phyloP scores from a whole-genome alignment of 2,329 filamentous ascomycete species.

The Fusarium cyanostomum region DNA sequence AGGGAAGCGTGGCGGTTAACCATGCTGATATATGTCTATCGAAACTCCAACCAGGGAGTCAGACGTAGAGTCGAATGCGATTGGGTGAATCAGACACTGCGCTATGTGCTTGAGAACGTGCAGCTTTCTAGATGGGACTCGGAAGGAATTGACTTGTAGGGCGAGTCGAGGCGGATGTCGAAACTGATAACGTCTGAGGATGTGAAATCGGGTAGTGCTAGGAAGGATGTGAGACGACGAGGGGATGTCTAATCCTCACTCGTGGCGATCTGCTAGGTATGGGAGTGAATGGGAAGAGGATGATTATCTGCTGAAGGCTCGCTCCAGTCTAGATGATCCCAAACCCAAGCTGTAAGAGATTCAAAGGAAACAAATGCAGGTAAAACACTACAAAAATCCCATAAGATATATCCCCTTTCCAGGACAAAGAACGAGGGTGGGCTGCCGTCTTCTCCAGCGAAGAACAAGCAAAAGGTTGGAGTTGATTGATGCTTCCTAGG shows the following conservation, averaged over 20 bases:
- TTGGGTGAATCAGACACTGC: slow-evolving; percentile 20
- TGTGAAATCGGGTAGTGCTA: slow-evolving; percentile 18
- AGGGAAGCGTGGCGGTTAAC: slow-evolving; percentile 44
- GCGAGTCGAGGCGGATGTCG: slow-evolving; percentile 15
- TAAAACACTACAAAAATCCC: slow-evolving; percentile 22
- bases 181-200: slow-evolving; percentile 36
- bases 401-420: slow-evolving; percentile 12
- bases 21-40: slow-evolving; percentile 36
- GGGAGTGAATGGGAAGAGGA: slow-evolving; percentile 16
- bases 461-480: slow-evolving; percentile 27
- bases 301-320: slow-evolving; percentile 34
- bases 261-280: slow-evolving; percentile 22
- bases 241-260: slow-evolving; percentile 42
- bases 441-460: slow-evolving; percentile 34
- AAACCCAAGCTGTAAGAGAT: slow-evolving; percentile 36
- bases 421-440: slow-evolving; percentile 37
- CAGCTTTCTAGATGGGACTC: slow-evolving; percentile 9
- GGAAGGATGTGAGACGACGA: slow-evolving; percentile 27
- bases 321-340: slow-evolving; percentile 38
- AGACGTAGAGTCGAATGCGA: slow-evolving; percentile 18
- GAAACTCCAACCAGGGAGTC: slow-evolving; percentile 38
- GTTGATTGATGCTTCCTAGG: slow-evolving; percentile 11
- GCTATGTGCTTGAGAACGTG: slow-evolving; percentile 16
- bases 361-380: slow-evolving; percentile 34
- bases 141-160: slow-evolving; percentile 23